Evolutionary conservation across 2,329 filamentous ascomycete species (phyloP), one percentile per base, ranked within the genome.

Genomic region (Xylaria sp.): DNA sequence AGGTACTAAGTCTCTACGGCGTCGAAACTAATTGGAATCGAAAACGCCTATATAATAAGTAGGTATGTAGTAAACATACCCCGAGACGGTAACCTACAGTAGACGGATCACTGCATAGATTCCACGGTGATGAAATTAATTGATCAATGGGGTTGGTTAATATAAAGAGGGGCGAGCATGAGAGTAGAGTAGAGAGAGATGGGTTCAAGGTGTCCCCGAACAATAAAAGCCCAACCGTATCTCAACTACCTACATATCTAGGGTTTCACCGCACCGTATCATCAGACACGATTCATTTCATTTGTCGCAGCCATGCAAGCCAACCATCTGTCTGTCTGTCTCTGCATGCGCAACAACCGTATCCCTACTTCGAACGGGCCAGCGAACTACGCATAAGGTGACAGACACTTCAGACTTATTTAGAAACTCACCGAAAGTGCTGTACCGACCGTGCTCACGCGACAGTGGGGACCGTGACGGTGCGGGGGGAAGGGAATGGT

Each of bases 401-500:
- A 7, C 42, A n/a, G 47, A 53, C 44, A 54, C 33, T 17, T 38
- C 25, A 49, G 38, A 17, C 31, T 20, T 33, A 50, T n/a, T 10
- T 20, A 17, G 47, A 38, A 59, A 39, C 38, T 49, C 55, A 54
- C 61, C 29, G 36, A 59, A 20, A 42, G 20, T 7, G 38, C 17
- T 5, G 13, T n/a, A n/a, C 13, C n/a, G 33, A 13, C 22, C 38
- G 31, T 45, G 51, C 29, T 64, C 61, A 67, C 50, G 65, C 61
- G 50, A 56, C 65, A 44, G 55, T 67, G 61, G 65, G 56, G 50
- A 33, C 55, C n/a, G 36, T 44, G 42, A 31, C 44, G n/a, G 45
- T 54, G 39, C 29, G 17, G 49, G 44, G n/a, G n/a, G n/a, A n/a
- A n/a, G n/a, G n/a, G 20, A 45, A 7, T 49, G 22, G 11, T 13